These are phyloP conservation scores for Oryza glaberrima DNA, from an alignment of 176 grass and related monocot species.

Conservation along the genomic window DNA sequence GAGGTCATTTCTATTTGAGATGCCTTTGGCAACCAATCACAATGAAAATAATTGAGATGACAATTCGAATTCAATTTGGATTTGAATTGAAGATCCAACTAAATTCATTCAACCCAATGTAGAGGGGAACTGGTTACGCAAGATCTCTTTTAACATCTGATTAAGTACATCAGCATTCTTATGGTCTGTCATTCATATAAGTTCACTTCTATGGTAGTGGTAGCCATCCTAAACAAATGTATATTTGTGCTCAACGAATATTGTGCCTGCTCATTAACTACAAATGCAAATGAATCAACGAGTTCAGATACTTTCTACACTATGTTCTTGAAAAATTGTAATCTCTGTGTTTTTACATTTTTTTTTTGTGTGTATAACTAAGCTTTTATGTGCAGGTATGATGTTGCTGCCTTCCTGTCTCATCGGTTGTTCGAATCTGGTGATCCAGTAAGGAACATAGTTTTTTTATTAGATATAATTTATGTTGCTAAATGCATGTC, in stretches of 20 bases:
- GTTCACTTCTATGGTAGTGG: background rate
- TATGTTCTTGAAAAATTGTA: background rate
- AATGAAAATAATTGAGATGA: background rate
- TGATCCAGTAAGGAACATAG: constrained; percentile 60
- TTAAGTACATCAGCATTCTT: background rate
- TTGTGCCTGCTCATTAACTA: background rate
- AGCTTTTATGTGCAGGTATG: constrained; percentile 59
- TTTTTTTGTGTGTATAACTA: constrained; percentile 16
- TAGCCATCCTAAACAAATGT: background rate
- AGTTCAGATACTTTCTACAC: background rate
- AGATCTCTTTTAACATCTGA: background rate
- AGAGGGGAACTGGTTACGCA: background rate
- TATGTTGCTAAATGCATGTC: constrained; percentile 7
- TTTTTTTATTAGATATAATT: constrained; percentile 12
- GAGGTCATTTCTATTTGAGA: background rate
- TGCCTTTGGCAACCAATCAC: background rate
- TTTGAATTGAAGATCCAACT: background rate
- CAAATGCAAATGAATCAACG: background rate
- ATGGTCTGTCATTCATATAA: background rate
- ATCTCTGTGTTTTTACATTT: background rate
- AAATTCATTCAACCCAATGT: background rate
- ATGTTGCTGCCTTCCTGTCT: constrained; percentile 75
- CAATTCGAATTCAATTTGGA: background rate
- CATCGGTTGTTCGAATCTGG: constrained; percentile 67
- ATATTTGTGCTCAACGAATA: background rate